Evolutionary conservation across 768 basidiomycete species (phyloP), one percentile per base, ranked within the genome.

Genomic region (Trametes gibbosa): DNA sequence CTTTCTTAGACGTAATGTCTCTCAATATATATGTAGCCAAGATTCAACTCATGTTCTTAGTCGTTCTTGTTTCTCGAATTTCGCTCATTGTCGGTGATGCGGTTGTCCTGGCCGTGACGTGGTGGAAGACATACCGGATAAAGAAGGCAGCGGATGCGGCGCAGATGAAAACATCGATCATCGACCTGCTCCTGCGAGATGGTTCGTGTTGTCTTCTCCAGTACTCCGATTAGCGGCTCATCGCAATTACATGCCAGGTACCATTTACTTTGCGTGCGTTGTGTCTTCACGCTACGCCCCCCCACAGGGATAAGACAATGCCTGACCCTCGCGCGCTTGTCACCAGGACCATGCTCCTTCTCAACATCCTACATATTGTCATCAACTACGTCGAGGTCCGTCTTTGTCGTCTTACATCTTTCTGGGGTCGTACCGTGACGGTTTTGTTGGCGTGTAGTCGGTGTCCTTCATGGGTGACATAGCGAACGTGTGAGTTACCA

Each of bases 91-190:
- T 40, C 8, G 53, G 47, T 1, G 59, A 61, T 39, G 19, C 50
- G 48, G 50, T 56, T 29, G 59, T 56, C 4, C 37, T 61, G 21
- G 41, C 32, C 19, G 46, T 61, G 39, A 61, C 59, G 14, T 61
- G 59, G 59, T 35, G 53, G 39, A 61, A 61, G 49, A 61, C 59
- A 6, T 61, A 50, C 41, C 21, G 49, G 17, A 17, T 42, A 12
- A 50, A 43, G 39, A 55, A 50, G 24, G 54, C 48, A 7, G 59
- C 59, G 23, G 48, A 50, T 9, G 48, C 29, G 9, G 41, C 40
- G 6, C 40, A 41, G 13, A 17, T 50, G 10, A 39, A 23, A 40
- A 45, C 49, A 25, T 45, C 56, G 2, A 29, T 58, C 13, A 40
- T 45, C 3, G 41, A 50, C 19, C 27, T 58, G 3, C 40, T 58